A percentile compares a stretch with the other conserved stretches of the same genome.
Conservation (phyloP, 805 yeast genomes). For the Starmerella stigmatis region DNA sequence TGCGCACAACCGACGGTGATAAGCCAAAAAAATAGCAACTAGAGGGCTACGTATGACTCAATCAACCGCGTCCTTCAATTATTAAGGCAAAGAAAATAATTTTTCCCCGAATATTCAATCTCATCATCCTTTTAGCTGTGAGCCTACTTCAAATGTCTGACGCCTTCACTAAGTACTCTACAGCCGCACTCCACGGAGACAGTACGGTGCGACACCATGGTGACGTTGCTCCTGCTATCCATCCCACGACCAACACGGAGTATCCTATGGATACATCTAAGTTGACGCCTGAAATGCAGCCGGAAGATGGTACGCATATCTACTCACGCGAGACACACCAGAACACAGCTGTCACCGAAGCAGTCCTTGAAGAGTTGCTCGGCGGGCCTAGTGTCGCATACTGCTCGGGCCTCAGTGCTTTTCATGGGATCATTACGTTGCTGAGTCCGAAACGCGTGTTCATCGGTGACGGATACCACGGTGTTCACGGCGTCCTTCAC, state of each 20-base stretch:
- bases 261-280: conserved; percentile 35
- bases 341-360: conserved; percentile 55
- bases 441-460: conserved; percentile 64
- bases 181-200: neutral
- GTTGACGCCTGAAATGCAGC: neutral
- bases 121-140: too few relatives aligned
- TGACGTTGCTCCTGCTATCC: conserved; percentile 60
- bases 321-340: conserved; percentile 74
- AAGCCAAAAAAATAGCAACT: too few relatives aligned
- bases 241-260: conserved; percentile 65
- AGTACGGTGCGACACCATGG: neutral
- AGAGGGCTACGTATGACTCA: too few relatives aligned
- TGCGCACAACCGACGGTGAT: too few relatives aligned
- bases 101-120: too few relatives aligned
- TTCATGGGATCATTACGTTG: conserved; percentile 59
- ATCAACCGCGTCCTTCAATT: too few relatives aligned
- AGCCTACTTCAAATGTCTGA: too few relatives aligned
- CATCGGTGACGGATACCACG: conserved; percentile 75
- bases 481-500: conserved; percentile 58
- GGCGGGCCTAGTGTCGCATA: conserved; percentile 61
- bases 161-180: neutral
- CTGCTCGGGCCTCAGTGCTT: conserved; percentile 71
- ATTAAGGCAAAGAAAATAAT: too few relatives aligned
- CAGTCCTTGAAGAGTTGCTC: conserved; percentile 47
- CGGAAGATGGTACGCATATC: conserved; percentile 20